Conservation (phyloP, 129 eudicot genomes). For the Tagetes erecta region DNA sequence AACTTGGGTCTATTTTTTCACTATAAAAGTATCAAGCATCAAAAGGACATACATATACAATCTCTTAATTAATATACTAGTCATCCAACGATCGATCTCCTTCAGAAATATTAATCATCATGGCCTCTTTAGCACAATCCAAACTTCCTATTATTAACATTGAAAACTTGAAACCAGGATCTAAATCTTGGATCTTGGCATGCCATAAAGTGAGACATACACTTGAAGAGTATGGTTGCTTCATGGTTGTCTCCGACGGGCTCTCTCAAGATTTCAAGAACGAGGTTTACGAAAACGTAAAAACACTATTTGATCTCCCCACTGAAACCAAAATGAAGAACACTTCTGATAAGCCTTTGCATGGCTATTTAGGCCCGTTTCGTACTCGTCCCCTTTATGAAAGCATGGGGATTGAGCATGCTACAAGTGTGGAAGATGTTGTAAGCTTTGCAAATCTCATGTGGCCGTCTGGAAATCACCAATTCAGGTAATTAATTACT, state of each 20-base stretch:
- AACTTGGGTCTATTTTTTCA: background rate
- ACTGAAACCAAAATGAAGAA: too few species aligned
- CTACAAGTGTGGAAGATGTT: constrained; percentile 18
- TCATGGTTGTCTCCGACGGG: background rate
- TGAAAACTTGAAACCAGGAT: too few species aligned
- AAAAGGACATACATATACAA: background rate
- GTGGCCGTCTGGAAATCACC: constrained; percentile 36
- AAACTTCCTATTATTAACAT: background rate
- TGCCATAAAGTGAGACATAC: constrained; percentile 22
- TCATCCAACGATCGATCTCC: background rate
- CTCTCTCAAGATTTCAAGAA: constrained; percentile 4
- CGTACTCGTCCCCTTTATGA: constrained; percentile 11
- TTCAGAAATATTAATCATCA: background rate
- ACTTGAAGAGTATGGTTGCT: constrained; percentile 24
- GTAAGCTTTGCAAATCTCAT: constrained; percentile 21
- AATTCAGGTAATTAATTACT: constrained; percentile 19
- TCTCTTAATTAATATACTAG: background rate
- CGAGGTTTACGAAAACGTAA: background rate
- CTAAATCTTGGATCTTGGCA: constrained; percentile 20
- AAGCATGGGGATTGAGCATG: constrained; percentile 24
- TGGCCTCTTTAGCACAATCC: background rate
- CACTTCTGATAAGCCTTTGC: constrained; percentile 5
- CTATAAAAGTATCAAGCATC: background rate
- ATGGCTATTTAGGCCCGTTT: background rate
- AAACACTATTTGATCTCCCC: background rate